Base-by-base conservation (phyloP, 371 early-diverging fungal species). In the Rhizopus arrhizus region DNA sequence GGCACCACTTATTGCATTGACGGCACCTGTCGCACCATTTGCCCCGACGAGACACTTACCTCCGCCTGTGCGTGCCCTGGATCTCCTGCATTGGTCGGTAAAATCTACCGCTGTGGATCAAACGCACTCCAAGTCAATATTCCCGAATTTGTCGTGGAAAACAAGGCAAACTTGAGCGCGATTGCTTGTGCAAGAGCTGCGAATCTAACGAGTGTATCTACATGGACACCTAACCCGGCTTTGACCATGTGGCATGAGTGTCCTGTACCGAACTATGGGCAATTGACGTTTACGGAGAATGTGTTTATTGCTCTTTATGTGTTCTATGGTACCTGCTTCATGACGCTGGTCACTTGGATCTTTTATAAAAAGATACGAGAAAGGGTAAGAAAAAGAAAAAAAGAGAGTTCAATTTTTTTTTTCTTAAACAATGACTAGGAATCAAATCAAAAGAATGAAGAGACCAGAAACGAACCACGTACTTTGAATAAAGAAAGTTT, bases 271-370 rank as follows among this genome's bases (percentile, higher is more conserved):
- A 72, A 72, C 35, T 65, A 62, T 43, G 80, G 76, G 29, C 51
- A 59, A 63, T 71, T 84, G 52, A 74, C 40, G 1, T 73, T 62
- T 53, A 60, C 59, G 42, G 79, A 73, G 38, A 66, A 61, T 58
- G 60, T 68, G 12, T 74, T 74, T 51, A 73, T 84, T 54, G 76
- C 84, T 10, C 52, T 78, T 32, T 62, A 75, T 50, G 71, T 78
- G 7, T 83, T 86, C 28, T 73, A 84, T 43, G 81, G 80, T n/a
- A 87, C 86, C 73, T 69, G 86, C 31, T 73, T 76, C 10, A 67
- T 75, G 16, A 66, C 86, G 47, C 61, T 79, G n/a, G 43, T 85
- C 4, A 56, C 75, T 0, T 88, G 88, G 58, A 75, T 77, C 29
- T 33, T 78, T 3, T 89, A 89, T 59, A 88, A 89, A 73, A 80